Base-by-base conservation (phyloP, 179 eudicot genomes). In the Silene vulgaris region DNA sequence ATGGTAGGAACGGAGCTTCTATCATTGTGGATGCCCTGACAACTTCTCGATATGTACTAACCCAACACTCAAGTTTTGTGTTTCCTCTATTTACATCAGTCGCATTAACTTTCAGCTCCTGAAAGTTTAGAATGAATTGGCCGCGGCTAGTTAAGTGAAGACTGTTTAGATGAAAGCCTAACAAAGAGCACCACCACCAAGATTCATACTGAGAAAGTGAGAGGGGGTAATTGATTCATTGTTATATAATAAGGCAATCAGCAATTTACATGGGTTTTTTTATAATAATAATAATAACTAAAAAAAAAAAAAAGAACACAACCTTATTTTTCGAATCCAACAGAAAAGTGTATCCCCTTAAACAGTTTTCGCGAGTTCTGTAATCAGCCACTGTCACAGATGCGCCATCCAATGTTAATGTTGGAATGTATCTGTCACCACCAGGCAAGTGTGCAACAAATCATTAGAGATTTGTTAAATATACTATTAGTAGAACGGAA, bases 281-380 rank as follows among this genome's bases (percentile, higher is more conserved):
- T 23, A 23, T 23, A 23, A 23, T 23, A 23, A 23, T 23, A 23
- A 23, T 23, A 23, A 23, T 23, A 4, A 30, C 0, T 30, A 30
- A 30, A 30, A 30, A 4, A 4, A 4, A 30, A 40, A 40, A 40
- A 40, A 40, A 8, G 8, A 5, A 35, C 12, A 56, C 78, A 72
- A 95, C 99, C 99, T 82, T 81, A 76, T 82, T 65, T 57, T 74
- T 73, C 60, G 90, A 77, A 61, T 83, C 91, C 85, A 95, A 77
- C 84, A 93, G 63, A 85, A 95, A 87, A 75, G 85, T 88, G 80
- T 89, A 89, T 83, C 87, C 93, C 75, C 75, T 87, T 80, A 93
- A 84, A 77, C 97, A 88, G 76, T 76, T 87, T 72, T 90, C 92
- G 71, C 99, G 96, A 75, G 91, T 84, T 80, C 75, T 82, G 65